Evolutionary conservation across 2,329 filamentous ascomycete genomes (phyloP).

Genomic region (Ophiostoma piceae): DNA sequence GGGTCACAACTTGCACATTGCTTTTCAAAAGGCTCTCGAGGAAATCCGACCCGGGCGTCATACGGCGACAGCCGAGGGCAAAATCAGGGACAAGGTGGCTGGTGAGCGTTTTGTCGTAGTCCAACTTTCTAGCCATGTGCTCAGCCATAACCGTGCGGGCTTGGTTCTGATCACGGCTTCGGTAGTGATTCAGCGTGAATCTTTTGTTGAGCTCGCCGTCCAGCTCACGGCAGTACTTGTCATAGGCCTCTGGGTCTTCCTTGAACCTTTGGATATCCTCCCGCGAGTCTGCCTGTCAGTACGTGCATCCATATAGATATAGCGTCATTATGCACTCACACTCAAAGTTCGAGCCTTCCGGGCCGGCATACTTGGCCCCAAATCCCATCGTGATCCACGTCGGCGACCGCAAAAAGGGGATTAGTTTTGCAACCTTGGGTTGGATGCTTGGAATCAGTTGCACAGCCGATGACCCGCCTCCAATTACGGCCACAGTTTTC

Average conservation of each 20-base stretch:
- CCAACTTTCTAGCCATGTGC: constrained; percentile 38
- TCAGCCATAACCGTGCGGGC: constrained; percentile 42
- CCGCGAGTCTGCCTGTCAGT: constrained; percentile 38
- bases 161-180: constrained; percentile 15
- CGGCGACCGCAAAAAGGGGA: constrained; percentile 22
- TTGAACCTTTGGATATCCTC: constrained; percentile 54
- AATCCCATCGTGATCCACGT: constrained; percentile 60
- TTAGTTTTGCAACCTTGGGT: constrained; percentile 19
- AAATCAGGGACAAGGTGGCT: constrained; percentile 16
- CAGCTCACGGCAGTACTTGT: constrained; percentile 22
- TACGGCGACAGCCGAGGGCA: constrained; percentile 37
- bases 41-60: constrained; percentile 41
- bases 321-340: constrained; percentile 35
- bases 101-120: constrained; percentile 14
- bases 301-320: constrained; percentile 20
- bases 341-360: constrained; percentile 30
- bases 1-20: constrained; percentile 42
- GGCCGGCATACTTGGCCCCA: constrained; percentile 39
- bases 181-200: constrained; percentile 20
- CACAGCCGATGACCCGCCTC: constrained; percentile 32
- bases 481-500: constrained; percentile 34
- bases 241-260: constrained; percentile 38
- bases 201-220: constrained; percentile 24
- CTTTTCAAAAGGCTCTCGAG: constrained; percentile 39
- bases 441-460: constrained; percentile 32